These are phyloP conservation scores for Phytophthora agathidicida DNA, from an alignment of 352 stramenopile species.

Conservation along the genomic window DNA sequence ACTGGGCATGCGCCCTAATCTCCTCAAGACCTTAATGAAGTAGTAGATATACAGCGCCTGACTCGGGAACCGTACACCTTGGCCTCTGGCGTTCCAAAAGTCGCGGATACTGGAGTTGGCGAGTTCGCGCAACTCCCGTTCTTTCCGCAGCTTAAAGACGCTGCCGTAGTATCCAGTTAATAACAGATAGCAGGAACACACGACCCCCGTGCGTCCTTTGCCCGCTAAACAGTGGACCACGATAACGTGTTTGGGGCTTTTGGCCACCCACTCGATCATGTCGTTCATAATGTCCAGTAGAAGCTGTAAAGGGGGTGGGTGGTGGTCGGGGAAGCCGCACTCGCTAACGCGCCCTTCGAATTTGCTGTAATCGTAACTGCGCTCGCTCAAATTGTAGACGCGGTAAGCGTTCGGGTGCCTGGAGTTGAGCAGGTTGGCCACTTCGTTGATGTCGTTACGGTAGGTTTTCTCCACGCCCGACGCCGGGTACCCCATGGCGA, in stretches of 20 bases:
- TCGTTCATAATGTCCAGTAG: slow-evolving; percentile 88
- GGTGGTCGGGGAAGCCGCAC: slow-evolving; percentile 84
- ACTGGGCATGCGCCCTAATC: slow-evolving; percentile 48
- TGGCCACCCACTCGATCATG: slow-evolving; percentile 79
- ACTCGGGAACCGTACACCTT: slow-evolving; percentile 84
- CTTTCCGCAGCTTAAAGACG: slow-evolving; percentile 68
- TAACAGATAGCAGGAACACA: slow-evolving; percentile 84
- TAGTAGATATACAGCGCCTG: slow-evolving; percentile 91
- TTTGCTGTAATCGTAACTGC: slow-evolving; percentile 78
- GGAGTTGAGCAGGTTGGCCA: slow-evolving; percentile 71
- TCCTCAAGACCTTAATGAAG: slow-evolving; percentile 75
- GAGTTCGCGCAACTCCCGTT: slow-evolving; percentile 66
- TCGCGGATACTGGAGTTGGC: slow-evolving; percentile 72
- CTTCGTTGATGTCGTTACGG: slow-evolving; percentile 85
- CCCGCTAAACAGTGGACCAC: slow-evolving; percentile 84
- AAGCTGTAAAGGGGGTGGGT: slow-evolving; percentile 76
- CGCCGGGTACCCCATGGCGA: slow-evolving; percentile 86
- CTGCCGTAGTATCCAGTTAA: slow-evolving; percentile 77
- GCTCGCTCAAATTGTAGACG: slow-evolving; percentile 87
- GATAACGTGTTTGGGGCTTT: slow-evolving; percentile 69
- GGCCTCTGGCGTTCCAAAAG: slow-evolving; percentile 79
- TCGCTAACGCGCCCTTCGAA: slow-evolving; percentile 77
- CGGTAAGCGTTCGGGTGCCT: slow-evolving; percentile 70
- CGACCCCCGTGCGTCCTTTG: slow-evolving; percentile 82
- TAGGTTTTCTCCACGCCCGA: slow-evolving; percentile 87